Percentiles rank a stretch among this genome's conserved stretches.
These are phyloP conservation scores for Sherardia arvensis DNA, from an alignment of 257 asterid genomes.

Conservation along the genomic window DNA sequence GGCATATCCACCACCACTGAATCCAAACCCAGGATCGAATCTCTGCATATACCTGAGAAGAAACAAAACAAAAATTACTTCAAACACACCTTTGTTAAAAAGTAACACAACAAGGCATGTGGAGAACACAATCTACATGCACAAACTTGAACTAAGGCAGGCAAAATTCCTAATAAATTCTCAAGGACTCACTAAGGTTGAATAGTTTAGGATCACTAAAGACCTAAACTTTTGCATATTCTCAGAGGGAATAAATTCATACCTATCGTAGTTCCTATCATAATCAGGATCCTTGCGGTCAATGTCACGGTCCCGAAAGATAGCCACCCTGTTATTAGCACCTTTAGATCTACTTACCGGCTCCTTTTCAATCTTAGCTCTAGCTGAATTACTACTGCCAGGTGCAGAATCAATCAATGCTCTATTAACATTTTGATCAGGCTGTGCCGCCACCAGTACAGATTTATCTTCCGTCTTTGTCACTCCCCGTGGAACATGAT, in stretches of 20 bases:
- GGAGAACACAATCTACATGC: not conserved
- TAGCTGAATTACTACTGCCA: slow-evolving; percentile 63
- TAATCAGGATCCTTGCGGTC: slow-evolving; percentile 98
- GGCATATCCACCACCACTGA: slow-evolving; percentile 66
- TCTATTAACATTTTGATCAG: slow-evolving; percentile 47
- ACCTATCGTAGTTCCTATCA: slow-evolving; percentile 93
- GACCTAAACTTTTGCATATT: not conserved
- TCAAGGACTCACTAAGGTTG: no score
- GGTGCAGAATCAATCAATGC: slow-evolving; percentile 54
- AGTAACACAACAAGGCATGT: not conserved
- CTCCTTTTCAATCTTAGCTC: slow-evolving; percentile 73
- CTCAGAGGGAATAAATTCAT: no score
- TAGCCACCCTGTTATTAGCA: slow-evolving; percentile 72
- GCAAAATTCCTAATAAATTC: no score
- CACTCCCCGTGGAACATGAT: slow-evolving; percentile 39
- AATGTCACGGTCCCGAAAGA: slow-evolving; percentile 86
- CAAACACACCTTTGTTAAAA: not conserved
- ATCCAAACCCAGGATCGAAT: slow-evolving; percentile 98
- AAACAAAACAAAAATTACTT: not conserved
- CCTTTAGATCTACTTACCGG: slow-evolving; percentile 48
- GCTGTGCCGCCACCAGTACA: slow-evolving; percentile 26
- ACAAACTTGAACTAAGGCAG: not conserved
- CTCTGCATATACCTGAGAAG: slow-evolving; percentile 80
- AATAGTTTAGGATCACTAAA: no score
- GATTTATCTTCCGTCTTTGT: slow-evolving; percentile 49